Base-by-base conservation (phyloP, 805 yeast genomes). In the Ogataea naganishii region DNA sequence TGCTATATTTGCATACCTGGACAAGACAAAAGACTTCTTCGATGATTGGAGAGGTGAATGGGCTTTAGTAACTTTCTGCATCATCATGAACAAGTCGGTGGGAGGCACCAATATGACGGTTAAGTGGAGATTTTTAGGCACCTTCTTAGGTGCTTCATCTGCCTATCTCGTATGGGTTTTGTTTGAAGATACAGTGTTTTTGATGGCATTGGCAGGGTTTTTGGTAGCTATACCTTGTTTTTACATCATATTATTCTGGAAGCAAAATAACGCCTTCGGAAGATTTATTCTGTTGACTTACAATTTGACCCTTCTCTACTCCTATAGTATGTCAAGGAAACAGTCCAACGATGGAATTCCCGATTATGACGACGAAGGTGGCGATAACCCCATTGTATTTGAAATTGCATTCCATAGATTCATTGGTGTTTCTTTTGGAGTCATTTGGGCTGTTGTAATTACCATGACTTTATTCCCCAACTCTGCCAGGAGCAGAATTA, bases 71-170 rank as follows among this genome's bases (percentile, higher is more conserved):
- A 76, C 86, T 0, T 83, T 74, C 41, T 75, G 83, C 42, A 78
- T 83, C 32, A 80, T 83, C 60, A 82, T 83, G 89, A 80, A 79
- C 42, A 81, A 81, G 44, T 78, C 88, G 1, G 58, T 82, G 5
- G 95, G 95, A 7, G 94, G 94, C 0, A 84, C 94, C 0, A 69
- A 82, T 8, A 72, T 77, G 75, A 79, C 92, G 0, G 76, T 75
- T 4, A 75, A 75, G 40, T 76, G 81, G 80, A 59, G 82, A 43
- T 62, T 83, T 32, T 36, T 77, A 16, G 95, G 95, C 0, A 84
- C 94, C 0, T 70, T 75, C 34, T 30, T 80, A 6, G 95, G 95
- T 1, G 81, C 88, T 1, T 36, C 61, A 8, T 41, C 60, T 5
- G 94, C 94, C 0, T 75, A 64, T 39, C 8, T 60, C 6, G 61